Conservation (phyloP, 2,329 filamentous ascomycete species). For the Exophiala dermatitidis region DNA sequence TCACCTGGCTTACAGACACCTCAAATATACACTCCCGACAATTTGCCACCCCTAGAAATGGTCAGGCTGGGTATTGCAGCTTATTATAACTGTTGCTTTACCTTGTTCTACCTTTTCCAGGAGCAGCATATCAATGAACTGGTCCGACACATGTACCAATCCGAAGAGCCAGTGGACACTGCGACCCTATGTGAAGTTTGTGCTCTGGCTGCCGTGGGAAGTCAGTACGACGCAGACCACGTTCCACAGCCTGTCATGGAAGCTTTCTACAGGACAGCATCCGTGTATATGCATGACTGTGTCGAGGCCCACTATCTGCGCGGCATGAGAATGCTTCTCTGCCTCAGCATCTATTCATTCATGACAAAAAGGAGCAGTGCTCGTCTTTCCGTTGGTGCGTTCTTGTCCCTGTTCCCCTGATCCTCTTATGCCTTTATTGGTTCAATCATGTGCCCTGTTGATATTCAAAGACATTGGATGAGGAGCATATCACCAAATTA, state of each 20-base stretch:
- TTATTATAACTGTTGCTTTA: slow-evolving; percentile 8
- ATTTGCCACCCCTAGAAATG: slow-evolving; percentile 7
- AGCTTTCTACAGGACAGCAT: slow-evolving; percentile 4
- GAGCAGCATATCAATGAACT: slow-evolving; percentile 8
- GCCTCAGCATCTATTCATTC: slow-evolving; percentile 12
- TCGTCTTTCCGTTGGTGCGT: slow-evolving; percentile 6
- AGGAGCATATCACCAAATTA: not conserved
- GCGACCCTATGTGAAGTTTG: slow-evolving; percentile 14
- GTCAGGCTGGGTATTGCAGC: slow-evolving; percentile 5
- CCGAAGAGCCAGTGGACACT: slow-evolving; percentile 7
- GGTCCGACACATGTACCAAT: slow-evolving; percentile 3
- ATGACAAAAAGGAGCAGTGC: slow-evolving; percentile 9
- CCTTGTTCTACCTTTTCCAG: slow-evolving; percentile 11
- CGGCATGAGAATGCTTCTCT: slow-evolving; percentile 12
- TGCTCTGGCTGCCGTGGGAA: slow-evolving; percentile 9
- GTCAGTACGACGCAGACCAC: slow-evolving; percentile 7
- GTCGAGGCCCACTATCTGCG: slow-evolving; percentile 9
- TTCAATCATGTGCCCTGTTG: too few relatives aligned
- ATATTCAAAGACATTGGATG: too few relatives aligned
- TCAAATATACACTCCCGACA: slow-evolving; percentile 2
- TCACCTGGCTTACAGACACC: not conserved
- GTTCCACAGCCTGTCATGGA: slow-evolving; percentile 5
- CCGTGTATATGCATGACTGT: slow-evolving; percentile 11
- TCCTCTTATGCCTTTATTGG: too few relatives aligned
- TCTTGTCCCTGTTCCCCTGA: not conserved